Evolutionary conservation across 768 basidiomycete species (phyloP).

Genomic region (Epithele typhae): DNA sequence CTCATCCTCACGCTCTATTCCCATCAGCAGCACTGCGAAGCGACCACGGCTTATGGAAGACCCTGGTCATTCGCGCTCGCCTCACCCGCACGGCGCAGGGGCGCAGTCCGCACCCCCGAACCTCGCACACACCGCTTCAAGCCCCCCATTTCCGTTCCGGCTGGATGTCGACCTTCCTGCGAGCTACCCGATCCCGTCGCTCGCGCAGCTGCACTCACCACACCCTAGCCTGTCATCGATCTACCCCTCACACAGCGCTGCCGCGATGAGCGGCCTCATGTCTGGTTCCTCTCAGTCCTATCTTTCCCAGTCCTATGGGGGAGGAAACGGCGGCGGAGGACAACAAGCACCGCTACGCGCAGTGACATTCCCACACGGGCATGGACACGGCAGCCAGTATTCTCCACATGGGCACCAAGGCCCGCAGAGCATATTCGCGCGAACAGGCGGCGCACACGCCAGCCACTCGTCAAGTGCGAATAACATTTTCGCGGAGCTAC

Average conservation of each 20-base stretch:
- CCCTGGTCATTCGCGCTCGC: constrained; percentile 9
- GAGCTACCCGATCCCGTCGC: constrained; percentile 14
- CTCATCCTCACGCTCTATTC: constrained; percentile 13
- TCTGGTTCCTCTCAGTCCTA: constrained; percentile 15
- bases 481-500: constrained; percentile 21
- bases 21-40: constrained; percentile 18
- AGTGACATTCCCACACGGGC: constrained; percentile 14
- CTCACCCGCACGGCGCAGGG: no score
- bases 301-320: constrained; percentile 3
- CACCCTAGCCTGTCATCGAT: constrained; percentile 14
- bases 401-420: constrained; percentile 14
- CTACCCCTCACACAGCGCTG: constrained; percentile 4
- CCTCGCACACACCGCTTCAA: constrained; percentile 10
- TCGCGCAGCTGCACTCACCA: constrained; percentile 16
- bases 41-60: constrained; percentile 18
- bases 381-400: constrained; percentile 5
- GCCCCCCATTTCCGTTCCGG: constrained; percentile 22
- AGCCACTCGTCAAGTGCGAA: constrained; percentile 11
- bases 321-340: background rate
- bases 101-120: constrained; percentile 14
- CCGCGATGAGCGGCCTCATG: constrained; percentile 11
- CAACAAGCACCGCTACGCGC: constrained; percentile 8
- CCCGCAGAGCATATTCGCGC: constrained; percentile 6
- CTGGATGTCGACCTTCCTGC: constrained; percentile 24
- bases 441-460: background rate